Evolutionary conservation across 2,329 filamentous ascomycete species (phyloP).

Genomic region (Cercospora sesami): DNA sequence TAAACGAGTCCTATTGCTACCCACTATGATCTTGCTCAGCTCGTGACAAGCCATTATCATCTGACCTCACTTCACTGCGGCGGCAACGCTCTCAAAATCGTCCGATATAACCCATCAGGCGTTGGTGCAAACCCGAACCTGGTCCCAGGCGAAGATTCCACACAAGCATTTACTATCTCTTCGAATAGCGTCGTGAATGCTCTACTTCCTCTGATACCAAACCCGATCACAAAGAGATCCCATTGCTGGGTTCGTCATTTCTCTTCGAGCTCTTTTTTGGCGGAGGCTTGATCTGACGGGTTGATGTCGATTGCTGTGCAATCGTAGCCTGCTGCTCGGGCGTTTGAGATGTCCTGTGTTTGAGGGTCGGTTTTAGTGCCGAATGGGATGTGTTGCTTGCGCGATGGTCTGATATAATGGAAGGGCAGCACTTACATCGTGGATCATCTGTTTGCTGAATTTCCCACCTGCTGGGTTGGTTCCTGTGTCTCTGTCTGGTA

Average conservation of each 20-base stretch:
- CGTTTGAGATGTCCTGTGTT: slow-evolving; percentile 9
- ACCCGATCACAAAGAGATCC: slow-evolving; percentile 23
- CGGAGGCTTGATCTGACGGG: slow-evolving; percentile 3
- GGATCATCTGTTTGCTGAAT: neutral
- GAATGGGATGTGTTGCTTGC: neutral
- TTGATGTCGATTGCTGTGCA: slow-evolving; percentile 18
- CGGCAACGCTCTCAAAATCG: slow-evolving; percentile 19
- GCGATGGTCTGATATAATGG: neutral
- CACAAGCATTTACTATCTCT: slow-evolving; percentile 19
- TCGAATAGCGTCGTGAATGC: slow-evolving; percentile 25
- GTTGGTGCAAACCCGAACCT: slow-evolving; percentile 21
- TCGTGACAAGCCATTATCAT: neutral
- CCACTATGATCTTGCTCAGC: neutral
- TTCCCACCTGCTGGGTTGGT: neutral
- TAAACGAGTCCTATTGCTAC: neutral
- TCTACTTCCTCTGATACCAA: slow-evolving; percentile 20
- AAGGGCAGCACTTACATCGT: neutral
- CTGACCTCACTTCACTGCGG: neutral
- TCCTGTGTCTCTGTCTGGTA: neutral
- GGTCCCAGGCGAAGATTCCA: slow-evolving; percentile 14
- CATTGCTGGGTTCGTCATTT: slow-evolving; percentile 11
- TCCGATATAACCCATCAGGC: slow-evolving; percentile 21
- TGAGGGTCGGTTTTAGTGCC: neutral
- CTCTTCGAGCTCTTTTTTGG: slow-evolving; percentile 7
- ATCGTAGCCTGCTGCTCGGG: slow-evolving; percentile 20